Evolutionary conservation across 208 protist species (phyloP), one percentile per base, ranked within the genome.

Genomic region (Trypanosoma conorhini): DNA sequence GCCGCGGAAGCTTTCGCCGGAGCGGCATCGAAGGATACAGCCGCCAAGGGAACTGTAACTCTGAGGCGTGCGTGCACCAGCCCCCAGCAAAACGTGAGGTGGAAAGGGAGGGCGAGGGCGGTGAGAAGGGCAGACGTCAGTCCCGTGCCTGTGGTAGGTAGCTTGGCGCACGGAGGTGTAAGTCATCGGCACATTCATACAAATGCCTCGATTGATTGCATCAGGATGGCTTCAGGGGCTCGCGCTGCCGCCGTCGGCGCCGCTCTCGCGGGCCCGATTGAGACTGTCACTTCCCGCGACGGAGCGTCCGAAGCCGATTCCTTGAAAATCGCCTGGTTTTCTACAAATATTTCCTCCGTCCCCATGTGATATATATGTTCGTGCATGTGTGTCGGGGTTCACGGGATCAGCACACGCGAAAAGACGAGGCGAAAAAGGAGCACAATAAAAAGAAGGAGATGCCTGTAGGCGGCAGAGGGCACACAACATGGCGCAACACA

Each of bases 21-120:
- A 85, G 70, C 67, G 60, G 67, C 68, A 78, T 50, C 46, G 70
- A 77, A 38, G 35, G 74, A 77, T 78, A 81, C 50, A 57, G 74
- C 66, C 72, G 63, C 74, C 66, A 77, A 81, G 76, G 67, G 67
- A 70, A 62, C 80, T 77, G 55, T 74, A 33, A 65, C 50, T 26
- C 52, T 63, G 60, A 62, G 63, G 52, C 60, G 40, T 67, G 50
- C 59, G 12, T 46, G 15, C n/a, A n/a, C n/a, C n/a, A n/a, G n/a
- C n/a, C n/a, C n/a, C n/a, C n/a, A n/a, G n/a, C n/a, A n/a, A n/a
- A n/a, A 30, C 28, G 31, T 65, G 56, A 69, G 62, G 63, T 12
- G 42, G 44, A 62, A 72, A 40, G 67, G 24, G 38, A 21, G 50
- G 17, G 21, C 10, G 21, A 51, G 33, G 33, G 7, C 7, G 7